Evolutionary conservation across 306 rosid species (phyloP).

Genomic region (Dryas drummondii): DNA sequence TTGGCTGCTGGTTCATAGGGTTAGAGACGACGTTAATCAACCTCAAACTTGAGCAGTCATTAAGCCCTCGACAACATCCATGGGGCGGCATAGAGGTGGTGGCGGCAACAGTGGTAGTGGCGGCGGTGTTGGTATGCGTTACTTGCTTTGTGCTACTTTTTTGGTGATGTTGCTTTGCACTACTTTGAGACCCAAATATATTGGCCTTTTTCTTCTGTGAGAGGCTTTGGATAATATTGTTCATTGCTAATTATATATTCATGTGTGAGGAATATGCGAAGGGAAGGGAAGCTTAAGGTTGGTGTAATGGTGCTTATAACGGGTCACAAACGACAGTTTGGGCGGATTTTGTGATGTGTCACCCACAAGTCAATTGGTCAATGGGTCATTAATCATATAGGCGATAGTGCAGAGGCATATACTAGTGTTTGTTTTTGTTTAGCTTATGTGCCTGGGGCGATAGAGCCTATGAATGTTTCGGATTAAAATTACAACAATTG

Average conservation of each 20-base stretch:
- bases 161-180: conserved; percentile 12
- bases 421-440: not conserved
- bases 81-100: not conserved
- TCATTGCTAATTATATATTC: not conserved
- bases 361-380: not conserved
- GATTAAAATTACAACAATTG: not conserved
- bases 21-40: conserved; percentile 23
- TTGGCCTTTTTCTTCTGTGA: conserved; percentile 5
- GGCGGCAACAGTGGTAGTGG: conserved; percentile 7
- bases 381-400: not conserved
- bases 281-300: conserved; percentile 4
- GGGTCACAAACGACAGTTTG: conserved; percentile 25
- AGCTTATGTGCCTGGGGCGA: conserved; percentile 20
- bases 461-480: conserved; percentile 6
- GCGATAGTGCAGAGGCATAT: not conserved
- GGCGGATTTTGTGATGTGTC: conserved; percentile 38
- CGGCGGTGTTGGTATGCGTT: not conserved
- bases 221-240: not conserved
- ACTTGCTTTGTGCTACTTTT: not conserved
- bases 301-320: conserved; percentile 17
- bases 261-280: not conserved
- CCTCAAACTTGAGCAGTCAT: conserved; percentile 35
- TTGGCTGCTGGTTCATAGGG: conserved; percentile 24
- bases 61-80: conserved; percentile 48
- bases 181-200: not conserved